Conservation (phyloP, 495 filamentous ascomycete genomes). For the Pseudoneurospora amorphoporcata region DNA sequence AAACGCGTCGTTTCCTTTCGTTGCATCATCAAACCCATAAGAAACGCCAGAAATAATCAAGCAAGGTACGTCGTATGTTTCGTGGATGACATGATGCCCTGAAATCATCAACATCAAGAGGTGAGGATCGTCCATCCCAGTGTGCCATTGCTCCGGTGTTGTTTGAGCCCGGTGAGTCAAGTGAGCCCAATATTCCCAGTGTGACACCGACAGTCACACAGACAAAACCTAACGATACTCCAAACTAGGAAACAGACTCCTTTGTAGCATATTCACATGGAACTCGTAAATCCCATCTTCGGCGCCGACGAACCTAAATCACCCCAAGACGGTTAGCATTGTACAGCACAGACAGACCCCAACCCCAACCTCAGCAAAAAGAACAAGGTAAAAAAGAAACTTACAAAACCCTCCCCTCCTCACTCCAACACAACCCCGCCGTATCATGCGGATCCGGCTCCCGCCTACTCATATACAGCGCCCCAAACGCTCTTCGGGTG, state of each 20-base stretch:
- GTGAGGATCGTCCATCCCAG: not conserved
- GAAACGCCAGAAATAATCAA: not conserved
- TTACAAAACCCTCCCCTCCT: slow-evolving; percentile 60
- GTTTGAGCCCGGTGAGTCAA: too few relatives aligned
- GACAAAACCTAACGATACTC: slow-evolving; percentile 35
- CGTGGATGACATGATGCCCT: not conserved
- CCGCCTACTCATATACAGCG: slow-evolving; percentile 12
- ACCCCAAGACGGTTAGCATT: too few relatives aligned
- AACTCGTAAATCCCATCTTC: slow-evolving; percentile 68
- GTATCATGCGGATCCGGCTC: slow-evolving; percentile 39
- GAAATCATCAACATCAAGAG: not conserved
- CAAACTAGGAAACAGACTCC: slow-evolving; percentile 55
- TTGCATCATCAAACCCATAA: not conserved
- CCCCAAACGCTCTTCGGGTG: slow-evolving; percentile 9
- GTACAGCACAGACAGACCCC: too few relatives aligned
- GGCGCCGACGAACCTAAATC: slow-evolving; percentile 57
- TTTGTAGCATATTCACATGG: slow-evolving; percentile 51
- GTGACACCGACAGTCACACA: too few relatives aligned
- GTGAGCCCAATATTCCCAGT: too few relatives aligned
- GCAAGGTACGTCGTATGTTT: not conserved
- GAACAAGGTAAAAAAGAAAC: slow-evolving; percentile 18
- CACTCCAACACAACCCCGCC: slow-evolving; percentile 61
- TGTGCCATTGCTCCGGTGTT: not conserved
- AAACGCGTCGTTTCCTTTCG: not conserved
- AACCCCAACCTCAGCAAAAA: not conserved